These are phyloP conservation scores for Talaromyces stipitatus DNA, from an alignment of 495 filamentous ascomycete genomes.

Conservation along the genomic window DNA sequence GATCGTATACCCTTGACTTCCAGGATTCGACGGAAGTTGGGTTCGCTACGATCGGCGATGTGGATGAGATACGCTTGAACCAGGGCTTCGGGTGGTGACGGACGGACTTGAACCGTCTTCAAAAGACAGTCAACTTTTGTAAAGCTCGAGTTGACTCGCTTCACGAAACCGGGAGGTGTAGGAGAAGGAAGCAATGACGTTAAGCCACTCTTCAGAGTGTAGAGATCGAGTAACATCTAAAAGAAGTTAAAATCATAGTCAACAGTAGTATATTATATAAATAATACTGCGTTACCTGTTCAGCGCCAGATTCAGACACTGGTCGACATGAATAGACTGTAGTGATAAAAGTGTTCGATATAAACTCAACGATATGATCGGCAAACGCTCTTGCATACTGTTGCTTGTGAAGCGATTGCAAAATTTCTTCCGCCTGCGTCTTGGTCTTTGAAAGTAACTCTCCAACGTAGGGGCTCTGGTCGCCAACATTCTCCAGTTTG, in stretches of 20 bases:
- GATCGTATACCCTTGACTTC: conserved; percentile 81
- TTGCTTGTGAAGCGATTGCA: conserved; percentile 76
- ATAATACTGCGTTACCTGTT: conserved; percentile 52
- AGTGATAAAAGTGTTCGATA: conserved; percentile 68
- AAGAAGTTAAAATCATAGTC: background rate
- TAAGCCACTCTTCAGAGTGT: conserved; percentile 80
- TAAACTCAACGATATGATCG: conserved; percentile 82
- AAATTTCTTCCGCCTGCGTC: conserved; percentile 58
- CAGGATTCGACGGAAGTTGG: conserved; percentile 94
- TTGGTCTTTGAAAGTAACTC: conserved; percentile 71
- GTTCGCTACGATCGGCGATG: conserved; percentile 81
- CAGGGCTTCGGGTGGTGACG: conserved; percentile 83
- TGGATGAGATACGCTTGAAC: conserved; percentile 96
- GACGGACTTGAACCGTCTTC: conserved; percentile 92
- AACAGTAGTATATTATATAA: background rate
- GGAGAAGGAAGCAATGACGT: conserved; percentile 34
- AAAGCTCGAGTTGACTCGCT: conserved; percentile 80
- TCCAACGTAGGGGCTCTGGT: conserved; percentile 86
- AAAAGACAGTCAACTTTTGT: conserved; percentile 84
- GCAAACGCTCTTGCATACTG: conserved; percentile 93
- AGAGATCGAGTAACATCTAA: conserved; percentile 89
- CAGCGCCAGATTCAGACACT: conserved; percentile 89
- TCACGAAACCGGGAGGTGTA: conserved; percentile 62
- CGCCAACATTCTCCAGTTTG: conserved; percentile 87
- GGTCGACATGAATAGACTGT: conserved; percentile 86